These are phyloP conservation scores for Zygotorulaspora mrakii DNA, from an alignment of 1,139 yeast species.

Conservation along the genomic window DNA sequence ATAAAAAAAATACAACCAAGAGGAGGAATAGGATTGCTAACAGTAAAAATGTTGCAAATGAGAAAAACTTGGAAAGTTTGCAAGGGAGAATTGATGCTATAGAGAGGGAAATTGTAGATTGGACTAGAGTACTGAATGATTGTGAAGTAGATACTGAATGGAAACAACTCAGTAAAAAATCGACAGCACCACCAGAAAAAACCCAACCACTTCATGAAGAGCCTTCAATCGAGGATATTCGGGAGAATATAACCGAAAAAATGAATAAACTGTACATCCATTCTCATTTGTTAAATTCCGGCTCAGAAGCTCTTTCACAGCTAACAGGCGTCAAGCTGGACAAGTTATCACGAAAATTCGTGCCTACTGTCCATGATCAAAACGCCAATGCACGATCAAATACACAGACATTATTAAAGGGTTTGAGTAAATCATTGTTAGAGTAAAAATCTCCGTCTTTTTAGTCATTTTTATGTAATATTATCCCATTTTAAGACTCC, in stretches of 20 bases:
- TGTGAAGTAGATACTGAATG: slow-evolving; percentile 23
- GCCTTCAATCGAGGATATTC: slow-evolving; percentile 7
- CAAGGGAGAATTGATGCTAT: slow-evolving; percentile 24
- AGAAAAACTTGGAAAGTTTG: slow-evolving; percentile 26
- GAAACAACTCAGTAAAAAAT: slow-evolving; percentile 11
- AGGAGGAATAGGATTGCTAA: slow-evolving; percentile 26
- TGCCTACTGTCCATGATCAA: slow-evolving; percentile 7
- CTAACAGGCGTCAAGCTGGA: slow-evolving; percentile 13
- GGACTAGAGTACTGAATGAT: slow-evolving; percentile 28
- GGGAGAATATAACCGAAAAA: slow-evolving; percentile 16
- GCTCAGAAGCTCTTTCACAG: slow-evolving; percentile 16
- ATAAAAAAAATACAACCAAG: slow-evolving; percentile 2
- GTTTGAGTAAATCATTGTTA: slow-evolving; percentile 18
- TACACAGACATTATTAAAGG: slow-evolving; percentile 16
- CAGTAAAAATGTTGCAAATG: slow-evolving; percentile 33
- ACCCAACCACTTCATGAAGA: background rate
- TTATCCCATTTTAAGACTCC: too few relatives aligned
- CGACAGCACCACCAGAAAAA: background rate
- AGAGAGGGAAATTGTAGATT: slow-evolving; percentile 27
- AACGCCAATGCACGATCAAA: slow-evolving; percentile 5
- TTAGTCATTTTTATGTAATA: slow-evolving; percentile 6
- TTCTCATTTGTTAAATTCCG: slow-evolving; percentile 21
- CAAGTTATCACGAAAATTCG: slow-evolving; percentile 14
- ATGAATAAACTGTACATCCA: slow-evolving; percentile 20
- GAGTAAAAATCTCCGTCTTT: slow-evolving; percentile 2